A percentile compares a stretch with the other conserved stretches of the same genome.
Evolutionary conservation across 2,329 filamentous ascomycete genomes (phyloP).

Genomic region (Venturia pyrina): DNA sequence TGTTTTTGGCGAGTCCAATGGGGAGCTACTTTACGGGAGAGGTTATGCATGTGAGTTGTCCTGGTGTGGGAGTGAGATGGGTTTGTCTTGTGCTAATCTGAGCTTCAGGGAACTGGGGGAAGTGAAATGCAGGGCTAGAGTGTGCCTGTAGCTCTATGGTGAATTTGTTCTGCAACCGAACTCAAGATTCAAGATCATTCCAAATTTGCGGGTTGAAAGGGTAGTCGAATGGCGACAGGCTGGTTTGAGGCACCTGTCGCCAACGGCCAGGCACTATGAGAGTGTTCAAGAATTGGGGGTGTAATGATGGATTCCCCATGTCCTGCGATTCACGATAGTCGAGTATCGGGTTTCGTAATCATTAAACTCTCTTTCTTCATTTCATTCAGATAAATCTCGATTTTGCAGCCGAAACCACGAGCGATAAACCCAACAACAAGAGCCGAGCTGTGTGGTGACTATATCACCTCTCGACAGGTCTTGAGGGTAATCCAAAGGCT

Average conservation of each 20-base stretch:
- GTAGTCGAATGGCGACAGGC: not conserved
- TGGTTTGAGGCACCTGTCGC: not conserved
- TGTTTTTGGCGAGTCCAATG: slow-evolving; percentile 21
- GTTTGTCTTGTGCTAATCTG: not conserved
- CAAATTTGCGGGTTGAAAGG: slow-evolving; percentile 22
- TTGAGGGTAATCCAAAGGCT: no score
- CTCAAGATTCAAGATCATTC: slow-evolving; percentile 19
- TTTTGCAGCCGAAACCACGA: no score
- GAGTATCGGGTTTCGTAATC: no score
- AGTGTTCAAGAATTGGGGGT: not conserved
- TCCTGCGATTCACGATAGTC: no score
- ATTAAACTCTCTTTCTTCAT: no score
- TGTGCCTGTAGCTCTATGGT: not conserved
- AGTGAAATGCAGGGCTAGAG: not conserved
- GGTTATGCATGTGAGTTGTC: slow-evolving; percentile 6
- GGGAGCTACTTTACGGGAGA: slow-evolving; percentile 21
- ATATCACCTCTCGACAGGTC: no score
- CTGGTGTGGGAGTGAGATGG: no score
- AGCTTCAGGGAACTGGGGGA: not conserved
- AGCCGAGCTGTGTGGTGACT: no score
- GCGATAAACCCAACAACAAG: no score
- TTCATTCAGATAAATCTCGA: no score
- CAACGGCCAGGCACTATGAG: not conserved
- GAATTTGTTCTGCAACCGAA: no score
- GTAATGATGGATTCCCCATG: not conserved